Percentiles rank a stretch among this genome's conserved stretches.
phyloP scores from a whole-genome alignment of 78 protist genomes.

The Acrasis kona region DNA sequence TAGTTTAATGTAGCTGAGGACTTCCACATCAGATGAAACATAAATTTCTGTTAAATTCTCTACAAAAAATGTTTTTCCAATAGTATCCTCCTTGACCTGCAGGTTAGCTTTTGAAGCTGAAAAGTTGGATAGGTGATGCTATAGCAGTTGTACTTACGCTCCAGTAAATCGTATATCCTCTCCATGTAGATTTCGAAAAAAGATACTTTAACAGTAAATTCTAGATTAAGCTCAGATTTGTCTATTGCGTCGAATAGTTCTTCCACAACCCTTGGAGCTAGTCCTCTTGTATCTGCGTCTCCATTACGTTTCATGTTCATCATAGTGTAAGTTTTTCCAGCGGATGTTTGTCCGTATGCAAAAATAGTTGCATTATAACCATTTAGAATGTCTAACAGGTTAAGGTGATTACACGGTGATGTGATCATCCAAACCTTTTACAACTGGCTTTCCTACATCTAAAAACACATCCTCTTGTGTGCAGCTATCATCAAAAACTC shows the following conservation, averaged over 20 bases:
- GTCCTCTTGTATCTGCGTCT: slow-evolving; percentile 29
- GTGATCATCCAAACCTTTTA: too few relatives aligned
- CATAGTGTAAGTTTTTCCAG: slow-evolving; percentile 27
- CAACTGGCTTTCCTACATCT: background rate
- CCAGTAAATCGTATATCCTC: slow-evolving; percentile 28
- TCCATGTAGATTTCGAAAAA: slow-evolving; percentile 52
- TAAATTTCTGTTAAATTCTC: background rate
- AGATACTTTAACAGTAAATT: background rate
- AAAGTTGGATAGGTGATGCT: too few relatives aligned
- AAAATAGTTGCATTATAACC: slow-evolving; percentile 19
- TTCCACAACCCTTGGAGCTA: slow-evolving; percentile 45
- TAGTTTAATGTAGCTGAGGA: background rate
- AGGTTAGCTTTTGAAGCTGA: slow-evolving; percentile 10
- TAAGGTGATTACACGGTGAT: too few relatives aligned
- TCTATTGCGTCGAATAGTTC: slow-evolving; percentile 19
- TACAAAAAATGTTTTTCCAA: background rate
- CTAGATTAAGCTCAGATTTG: background rate
- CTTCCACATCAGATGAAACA: background rate
- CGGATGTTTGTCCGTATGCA: slow-evolving; percentile 19
- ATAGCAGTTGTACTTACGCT: too few relatives aligned
- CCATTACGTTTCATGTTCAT: too few relatives aligned
- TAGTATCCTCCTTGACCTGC: slow-evolving; percentile 7
- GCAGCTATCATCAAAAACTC: too few relatives aligned
- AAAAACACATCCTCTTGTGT: background rate
- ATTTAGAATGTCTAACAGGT: background rate